Base-by-base conservation (phyloP, 2,329 filamentous ascomycete species). In the Dissoconium aciculare region DNA sequence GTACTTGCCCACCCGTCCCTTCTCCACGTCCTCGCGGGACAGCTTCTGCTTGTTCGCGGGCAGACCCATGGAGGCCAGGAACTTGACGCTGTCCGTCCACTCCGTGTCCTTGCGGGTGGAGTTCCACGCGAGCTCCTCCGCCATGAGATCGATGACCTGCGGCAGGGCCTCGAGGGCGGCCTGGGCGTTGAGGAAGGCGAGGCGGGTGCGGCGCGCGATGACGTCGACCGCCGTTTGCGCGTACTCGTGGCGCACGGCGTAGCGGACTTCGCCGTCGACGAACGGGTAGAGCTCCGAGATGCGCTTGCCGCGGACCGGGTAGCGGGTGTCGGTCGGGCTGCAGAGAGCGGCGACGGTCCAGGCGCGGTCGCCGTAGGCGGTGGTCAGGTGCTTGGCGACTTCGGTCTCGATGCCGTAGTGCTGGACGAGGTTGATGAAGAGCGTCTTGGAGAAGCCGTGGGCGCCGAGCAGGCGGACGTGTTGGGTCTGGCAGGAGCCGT, bases 391-490 rank as follows among this genome's bases (percentile, higher is more conserved):
- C 59, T 83, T 80, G 26, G 85, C 85, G 12, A 94, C 81, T 46
- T 92, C 83, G 11, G 82, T 92, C 57, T 93, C 85, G 34, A 94
- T 61, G 40, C 83, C 83, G 51, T 82, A 93, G 59, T 92, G 81
- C 56, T 94, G 84, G 51, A 93, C 89, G 19, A 94, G 64, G 56
- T 87, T 85, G 64, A 94, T 93, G 62, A 93, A 93, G 14, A 94
- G 72, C 2, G 84, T 82, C 58, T 84, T 84, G 56, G 77, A 84
- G 62, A 76, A 91, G 32, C 83, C 82, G 53, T 92, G 83, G 8
- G 83, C 80, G 44, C 83, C 83, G 36, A 89, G 66, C 17, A 92
- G 64, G 32, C 79, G 75, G 31, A 91, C 76, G 45, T 77, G 72
- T 54, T 89, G 81, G 2, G 83, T 91, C 52, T 87, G 80, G 59